Conservation (phyloP, 345 rosid genomes). For the Syzygium grande region DNA sequence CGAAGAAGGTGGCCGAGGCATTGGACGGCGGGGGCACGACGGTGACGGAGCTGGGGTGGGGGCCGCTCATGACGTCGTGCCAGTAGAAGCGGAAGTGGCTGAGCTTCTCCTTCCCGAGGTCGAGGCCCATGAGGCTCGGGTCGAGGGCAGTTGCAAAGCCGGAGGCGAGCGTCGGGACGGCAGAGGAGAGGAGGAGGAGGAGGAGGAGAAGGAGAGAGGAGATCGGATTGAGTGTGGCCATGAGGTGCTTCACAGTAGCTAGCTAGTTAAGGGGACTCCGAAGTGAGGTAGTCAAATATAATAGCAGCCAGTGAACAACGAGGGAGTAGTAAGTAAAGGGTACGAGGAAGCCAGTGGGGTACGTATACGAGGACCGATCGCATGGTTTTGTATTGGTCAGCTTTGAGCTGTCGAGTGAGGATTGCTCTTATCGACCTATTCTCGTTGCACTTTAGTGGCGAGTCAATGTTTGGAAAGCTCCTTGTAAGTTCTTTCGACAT, state of each 20-base stretch:
- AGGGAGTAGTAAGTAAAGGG: constrained; percentile 5
- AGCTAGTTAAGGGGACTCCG: not conserved
- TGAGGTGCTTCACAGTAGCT: not conserved
- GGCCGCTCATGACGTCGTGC: constrained; percentile 53
- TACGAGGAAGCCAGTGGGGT: not conserved
- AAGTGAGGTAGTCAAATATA: not conserved
- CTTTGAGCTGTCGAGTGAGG: not conserved
- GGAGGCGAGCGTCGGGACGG: not conserved
- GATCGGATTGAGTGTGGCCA: not conserved
- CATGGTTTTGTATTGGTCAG: not conserved
- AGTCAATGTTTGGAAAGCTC: not conserved
- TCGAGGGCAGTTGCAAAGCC: not conserved
- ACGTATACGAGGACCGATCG: not conserved
- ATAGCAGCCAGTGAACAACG: not conserved
- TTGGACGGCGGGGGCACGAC: constrained; percentile 30
- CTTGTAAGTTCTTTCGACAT: not conserved
- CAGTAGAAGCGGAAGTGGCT: constrained; percentile 54
- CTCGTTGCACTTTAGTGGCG: not conserved
- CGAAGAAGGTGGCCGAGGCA: constrained; percentile 22
- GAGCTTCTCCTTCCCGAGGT: constrained; percentile 37
- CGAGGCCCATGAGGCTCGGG: not conserved
- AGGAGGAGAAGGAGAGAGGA: not conserved
- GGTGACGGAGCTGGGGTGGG: constrained; percentile 35
- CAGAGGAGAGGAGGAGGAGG: not conserved
- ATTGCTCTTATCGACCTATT: not conserved